phyloP scores from a whole-genome alignment of 2,329 filamentous ascomycete genomes.

The Calonectria hongkongensis region DNA sequence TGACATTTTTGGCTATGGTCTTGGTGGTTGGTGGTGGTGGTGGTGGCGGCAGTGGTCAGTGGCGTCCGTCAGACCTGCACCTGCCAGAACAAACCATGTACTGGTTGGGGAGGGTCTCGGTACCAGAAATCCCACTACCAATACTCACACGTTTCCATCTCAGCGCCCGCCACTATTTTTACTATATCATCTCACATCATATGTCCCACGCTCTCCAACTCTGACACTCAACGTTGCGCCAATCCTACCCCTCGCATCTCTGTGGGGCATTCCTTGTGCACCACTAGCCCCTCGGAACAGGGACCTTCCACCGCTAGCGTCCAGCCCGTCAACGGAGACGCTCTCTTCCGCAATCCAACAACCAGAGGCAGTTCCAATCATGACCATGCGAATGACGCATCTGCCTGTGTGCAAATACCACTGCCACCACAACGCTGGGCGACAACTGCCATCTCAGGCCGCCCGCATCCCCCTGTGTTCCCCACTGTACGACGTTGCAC shows the following conservation, averaged over 20 bases:
- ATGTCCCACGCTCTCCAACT: background rate
- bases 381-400: constrained; percentile 32
- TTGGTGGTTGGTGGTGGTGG: background rate
- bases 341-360: constrained; percentile 49
- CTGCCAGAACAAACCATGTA: background rate
- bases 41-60: background rate
- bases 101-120: background rate
- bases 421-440: background rate
- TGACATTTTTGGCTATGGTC: background rate
- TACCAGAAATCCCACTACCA: background rate
- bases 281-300: constrained; percentile 51
- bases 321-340: constrained; percentile 48
- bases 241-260: constrained; percentile 16
- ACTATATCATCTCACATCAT: background rate
- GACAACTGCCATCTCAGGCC: background rate
- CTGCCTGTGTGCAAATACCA: background rate
- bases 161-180: background rate
- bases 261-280: constrained; percentile 31
- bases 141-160: background rate
- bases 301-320: constrained; percentile 53
- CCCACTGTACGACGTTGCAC: constrained; percentile 4
- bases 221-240: background rate
- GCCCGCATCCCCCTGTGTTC: constrained; percentile 5
- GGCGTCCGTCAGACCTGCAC: background rate
- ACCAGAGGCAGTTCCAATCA: constrained; percentile 36